Conservation (phyloP, 306 rosid species). For the Cicer yamashitae region DNA sequence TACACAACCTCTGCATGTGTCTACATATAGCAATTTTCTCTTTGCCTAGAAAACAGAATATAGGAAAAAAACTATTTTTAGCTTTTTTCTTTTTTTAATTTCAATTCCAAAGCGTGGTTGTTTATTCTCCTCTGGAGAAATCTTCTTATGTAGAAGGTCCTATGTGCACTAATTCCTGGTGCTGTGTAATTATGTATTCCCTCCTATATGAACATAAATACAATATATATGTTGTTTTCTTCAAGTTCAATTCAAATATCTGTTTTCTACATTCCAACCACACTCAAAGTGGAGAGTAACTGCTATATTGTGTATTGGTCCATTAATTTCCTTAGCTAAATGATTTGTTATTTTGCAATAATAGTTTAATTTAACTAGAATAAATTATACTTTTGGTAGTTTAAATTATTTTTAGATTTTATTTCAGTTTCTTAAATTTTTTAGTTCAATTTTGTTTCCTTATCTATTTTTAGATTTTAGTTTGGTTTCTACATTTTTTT, state of each 20-base stretch:
- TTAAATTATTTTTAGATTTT: too few relatives aligned
- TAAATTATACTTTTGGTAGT: too few relatives aligned
- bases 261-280: not conserved
- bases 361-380: too few relatives aligned
- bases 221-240: constrained; percentile 45
- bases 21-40: constrained; percentile 62
- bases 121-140: constrained; percentile 68
- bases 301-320: not conserved
- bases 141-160: constrained; percentile 57
- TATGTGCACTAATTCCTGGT: constrained; percentile 59
- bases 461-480: too few relatives aligned
- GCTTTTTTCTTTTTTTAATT: constrained; percentile 21
- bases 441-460: too few relatives aligned
- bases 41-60: constrained; percentile 70
- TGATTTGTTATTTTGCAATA: too few relatives aligned
- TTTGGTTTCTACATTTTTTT: too few relatives aligned
- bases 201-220: constrained; percentile 52
- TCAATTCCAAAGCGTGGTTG: constrained; percentile 46
- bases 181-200: constrained; percentile 58
- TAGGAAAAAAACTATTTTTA: constrained; percentile 61
- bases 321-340: not conserved
- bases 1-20: constrained; percentile 54
- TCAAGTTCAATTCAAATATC: constrained; percentile 24
- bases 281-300: not conserved
- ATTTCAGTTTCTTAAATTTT: too few relatives aligned